Base-by-base conservation (phyloP, 2,329 filamentous ascomycete genomes). In the Neoscytalidium dimidiatum region DNA sequence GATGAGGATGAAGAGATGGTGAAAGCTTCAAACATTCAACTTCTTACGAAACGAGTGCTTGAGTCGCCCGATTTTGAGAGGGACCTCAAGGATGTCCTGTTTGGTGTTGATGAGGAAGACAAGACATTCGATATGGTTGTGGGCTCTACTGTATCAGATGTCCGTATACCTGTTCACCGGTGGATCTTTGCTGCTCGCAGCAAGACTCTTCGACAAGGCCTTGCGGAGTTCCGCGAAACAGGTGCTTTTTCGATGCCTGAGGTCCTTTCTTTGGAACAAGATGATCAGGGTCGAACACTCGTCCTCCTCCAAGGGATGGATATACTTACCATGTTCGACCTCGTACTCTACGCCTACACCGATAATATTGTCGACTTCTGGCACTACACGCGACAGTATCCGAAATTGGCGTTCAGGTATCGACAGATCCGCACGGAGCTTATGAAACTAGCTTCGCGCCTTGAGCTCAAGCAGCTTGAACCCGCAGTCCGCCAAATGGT, bases 341-440 rank as follows among this genome's bases (percentile, higher is more conserved):
- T 98, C 9, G 86, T 90, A 1, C 81, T 94, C 9, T 97, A 92
- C 71, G 74, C 90, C 7, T 98, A 98, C 74, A 89, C 88, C 5
- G 95, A 98, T 73, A 83, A 82, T 3, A 80, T 94, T 17, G 83
- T 97, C 33, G 92, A 95, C 66, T 90, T 94, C 19, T 98, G 95
- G 95, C 91, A 94, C 69, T 89, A 90, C 67, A 89, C 89, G 4
- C 86, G 82, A 67, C 85, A 88, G 67, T 85, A 87, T 21, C 86
- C 88, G 2, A 80, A 86, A 11, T 81, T 90, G 73, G 89, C 91
- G 0, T 85, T 86, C 70, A 85, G 91, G 44, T 96, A 92, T 74
- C 90, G 93, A 26, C 88, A 94, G 71, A 84, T 96, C 19, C 89
- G 94, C 21, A 85, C 83, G 0, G 94, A 98, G 73, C 80, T 98